Base-by-base conservation (phyloP, 2,329 filamentous ascomycete genomes). In the Clonostachys rhizophaga region DNA sequence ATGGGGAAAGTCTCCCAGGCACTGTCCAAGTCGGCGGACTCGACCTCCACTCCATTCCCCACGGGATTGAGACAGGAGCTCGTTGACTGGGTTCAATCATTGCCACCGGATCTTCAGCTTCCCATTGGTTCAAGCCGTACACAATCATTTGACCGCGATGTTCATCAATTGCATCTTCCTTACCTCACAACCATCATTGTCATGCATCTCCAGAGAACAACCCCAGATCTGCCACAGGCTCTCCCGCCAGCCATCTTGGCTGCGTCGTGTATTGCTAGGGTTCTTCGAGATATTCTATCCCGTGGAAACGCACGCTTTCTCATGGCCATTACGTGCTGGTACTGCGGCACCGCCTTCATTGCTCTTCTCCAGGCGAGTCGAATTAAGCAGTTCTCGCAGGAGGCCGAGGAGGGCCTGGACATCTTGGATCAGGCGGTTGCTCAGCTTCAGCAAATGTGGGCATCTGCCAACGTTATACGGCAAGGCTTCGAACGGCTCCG, bases 261-360 rank as follows among this genome's bases (percentile, higher is more conserved):
- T 2, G 67, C 67, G 5, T 67, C 65, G 4, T 69, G 65, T 50
- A 60, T 66, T 16, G 60, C 63, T 5, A 58, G 65, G 6, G 67
- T 69, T 33, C 55, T 72, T 8, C 51, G 63, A 34, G 68, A 72
- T 35, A 61, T 67, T 4, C 49, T 72, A 1, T 59, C 61, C 1
- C 60, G 69, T 0, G 69, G 69, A 0, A 60, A 66, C 33, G 60
- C 63, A 0, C 54, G 67, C 1, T 72, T 70, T 40, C 58, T 72
- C 1, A 69, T 68, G 60, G 66, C 65, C 2, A 71, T 72, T 9
- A 65, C 65, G 0, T 68, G 67, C 36, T 72, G 69, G 69, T 69
- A 72, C 42, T 58, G 59, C n/a, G 64, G 64, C 0, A 68, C 66
- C 1, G 68, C 69, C 0, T 66, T 71, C 20, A 62, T 71, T 13